Evolutionary conservation across 495 filamentous ascomycete species (phyloP), one percentile per base, ranked within the genome.

Genomic region (Xanthoparmelia taractica): DNA sequence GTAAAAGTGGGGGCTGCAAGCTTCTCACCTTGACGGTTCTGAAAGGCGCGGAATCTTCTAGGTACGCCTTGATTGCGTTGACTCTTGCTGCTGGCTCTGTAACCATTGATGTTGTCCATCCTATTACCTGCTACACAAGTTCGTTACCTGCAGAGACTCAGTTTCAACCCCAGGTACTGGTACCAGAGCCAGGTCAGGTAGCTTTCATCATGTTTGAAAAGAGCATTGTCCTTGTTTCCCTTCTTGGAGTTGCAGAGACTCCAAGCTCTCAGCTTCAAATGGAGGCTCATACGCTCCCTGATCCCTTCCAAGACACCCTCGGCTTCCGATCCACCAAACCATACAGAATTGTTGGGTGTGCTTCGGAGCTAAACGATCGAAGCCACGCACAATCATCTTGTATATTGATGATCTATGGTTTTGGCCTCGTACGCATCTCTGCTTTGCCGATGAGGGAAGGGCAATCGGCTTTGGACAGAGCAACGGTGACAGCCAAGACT

Each of bases 201-300:
- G 94, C 91, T n/a, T 93, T 92, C 66, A 72, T 96, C 48, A 79
- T 92, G 8, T 88, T 95, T 63, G 84, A 86, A 52, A 81, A 86
- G 62, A 90, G 86, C 17, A 76, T 96, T 20, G 84, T 91, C 15
- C 72, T 97, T 25, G 77, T 89, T 0, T 96, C 92, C 6, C 79
- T 92, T 52, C 76, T 76, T 0, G 75, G 72, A 29, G 70, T 79
- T 2, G 82, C 85, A 41, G 81, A 85, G 33, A 82, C 83, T 4
- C 86, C 89, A 36, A 85, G 85, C 33, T 82, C 81, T 18, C 90
- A 95, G 67, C 79, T 92, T 10, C 79, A 86, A 60, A 74, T 81
- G 36, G 87, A 88, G 61, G 83, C 80, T 31, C 80, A 83, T 41
- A 72, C 79, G 18, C 69, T 85, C 52, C 79, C 81, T 1, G 73